Evolutionary conservation across 2,329 filamentous ascomycete species (phyloP).

Genomic region (Escovopsis sp.): DNA sequence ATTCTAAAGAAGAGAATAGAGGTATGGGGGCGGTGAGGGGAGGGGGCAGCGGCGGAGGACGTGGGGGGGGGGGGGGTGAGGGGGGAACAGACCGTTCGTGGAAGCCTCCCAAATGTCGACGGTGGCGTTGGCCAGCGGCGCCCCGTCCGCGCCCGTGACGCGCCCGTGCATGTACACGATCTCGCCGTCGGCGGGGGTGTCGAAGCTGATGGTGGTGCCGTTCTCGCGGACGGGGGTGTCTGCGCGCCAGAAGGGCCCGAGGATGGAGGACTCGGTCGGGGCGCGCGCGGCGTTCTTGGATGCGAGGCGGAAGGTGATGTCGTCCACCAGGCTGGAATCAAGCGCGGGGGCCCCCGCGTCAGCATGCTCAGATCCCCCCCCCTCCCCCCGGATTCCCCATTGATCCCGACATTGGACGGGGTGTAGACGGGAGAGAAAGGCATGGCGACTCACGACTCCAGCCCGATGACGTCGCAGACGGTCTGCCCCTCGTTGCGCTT

Average conservation of each 20-base stretch:
- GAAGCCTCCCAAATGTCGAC: constrained; percentile 72
- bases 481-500: constrained; percentile 62
- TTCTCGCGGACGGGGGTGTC: constrained; percentile 57
- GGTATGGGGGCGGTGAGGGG: too few species aligned
- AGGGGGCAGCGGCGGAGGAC: not conserved
- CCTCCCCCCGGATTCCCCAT: too few species aligned
- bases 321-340: constrained; percentile 47
- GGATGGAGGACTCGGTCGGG: constrained; percentile 57
- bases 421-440: too few species aligned
- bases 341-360: not conserved
- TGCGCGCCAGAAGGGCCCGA: constrained; percentile 73
- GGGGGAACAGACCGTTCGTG: constrained; percentile 41
- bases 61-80: too few species aligned
- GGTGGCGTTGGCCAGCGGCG: constrained; percentile 48
- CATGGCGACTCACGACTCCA: constrained; percentile 42
- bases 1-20: too few species aligned
- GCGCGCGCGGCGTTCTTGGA: constrained; percentile 29
- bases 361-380: too few species aligned
- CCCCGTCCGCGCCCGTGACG: constrained; percentile 37
- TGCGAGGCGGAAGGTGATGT: constrained; percentile 56
- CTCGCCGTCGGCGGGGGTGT: constrained; percentile 33
- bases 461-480: constrained; percentile 57
- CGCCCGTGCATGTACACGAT: constrained; percentile 51
- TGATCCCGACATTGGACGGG: too few species aligned
- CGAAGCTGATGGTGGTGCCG: constrained; percentile 49